Evolutionary conservation across 1,284 basidiomycete species (phyloP).

Genomic region (Gymnopus androsaceus): DNA sequence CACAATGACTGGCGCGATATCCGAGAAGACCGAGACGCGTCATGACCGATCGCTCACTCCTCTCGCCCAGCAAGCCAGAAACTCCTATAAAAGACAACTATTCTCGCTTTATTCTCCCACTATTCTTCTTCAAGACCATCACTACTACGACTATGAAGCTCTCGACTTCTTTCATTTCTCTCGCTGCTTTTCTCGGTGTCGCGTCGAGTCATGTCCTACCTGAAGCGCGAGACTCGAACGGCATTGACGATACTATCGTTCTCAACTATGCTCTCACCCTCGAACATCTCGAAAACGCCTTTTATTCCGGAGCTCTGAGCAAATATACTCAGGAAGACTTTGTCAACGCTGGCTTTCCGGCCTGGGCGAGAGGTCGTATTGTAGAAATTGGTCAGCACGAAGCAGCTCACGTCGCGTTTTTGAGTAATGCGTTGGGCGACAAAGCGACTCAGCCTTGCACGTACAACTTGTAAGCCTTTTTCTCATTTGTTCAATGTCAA

Average conservation of each 20-base stretch:
- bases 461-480: conserved; percentile 13
- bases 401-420: conserved; percentile 36
- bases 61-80: too few species aligned
- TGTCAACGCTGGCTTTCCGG: conserved; percentile 40
- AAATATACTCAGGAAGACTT: conserved; percentile 45
- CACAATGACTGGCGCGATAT: too few species aligned
- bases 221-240: not conserved
- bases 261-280: conserved; percentile 55
- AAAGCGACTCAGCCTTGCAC: conserved; percentile 15
- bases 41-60: too few species aligned
- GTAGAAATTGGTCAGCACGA: conserved; percentile 54
- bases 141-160: not conserved
- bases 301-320: conserved; percentile 38
- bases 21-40: too few species aligned
- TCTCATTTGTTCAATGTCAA: not conserved
- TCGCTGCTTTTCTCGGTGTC: not conserved
- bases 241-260: conserved; percentile 31
- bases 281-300: conserved; percentile 55
- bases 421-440: conserved; percentile 22
- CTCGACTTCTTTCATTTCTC: not conserved
- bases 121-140: too few species aligned
- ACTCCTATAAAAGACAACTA: too few species aligned
- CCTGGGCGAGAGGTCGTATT: conserved; percentile 45
- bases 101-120: too few species aligned
- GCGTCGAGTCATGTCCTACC: not conserved